Evolutionary conservation across 495 filamentous ascomycete genomes (phyloP).

Genomic region (Xylaria grammica): DNA sequence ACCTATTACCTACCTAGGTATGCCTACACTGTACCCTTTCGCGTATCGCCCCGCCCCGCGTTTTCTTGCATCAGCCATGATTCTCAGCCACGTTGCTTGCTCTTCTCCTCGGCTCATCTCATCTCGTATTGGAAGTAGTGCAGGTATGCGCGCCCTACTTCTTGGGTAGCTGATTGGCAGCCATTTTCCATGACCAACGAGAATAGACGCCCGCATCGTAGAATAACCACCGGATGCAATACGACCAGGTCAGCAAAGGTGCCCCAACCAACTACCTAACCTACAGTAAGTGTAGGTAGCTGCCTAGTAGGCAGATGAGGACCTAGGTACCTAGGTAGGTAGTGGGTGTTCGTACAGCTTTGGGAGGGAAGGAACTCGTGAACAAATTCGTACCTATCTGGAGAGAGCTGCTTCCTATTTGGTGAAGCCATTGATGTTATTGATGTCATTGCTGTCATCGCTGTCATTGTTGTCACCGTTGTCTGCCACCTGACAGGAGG

Average conservation of each 20-base stretch:
- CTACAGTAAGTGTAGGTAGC: not conserved
- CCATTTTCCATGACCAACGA: not conserved
- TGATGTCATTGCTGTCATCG: too few species aligned
- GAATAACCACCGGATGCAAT: slow-evolving; percentile 2
- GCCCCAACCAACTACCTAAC: not conserved
- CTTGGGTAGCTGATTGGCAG: slow-evolving; percentile 17
- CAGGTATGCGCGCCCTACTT: slow-evolving; percentile 15
- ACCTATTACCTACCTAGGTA: not conserved
- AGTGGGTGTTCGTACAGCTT: too few species aligned
- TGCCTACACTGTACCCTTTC: not conserved
- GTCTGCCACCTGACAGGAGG: slow-evolving; percentile 13
- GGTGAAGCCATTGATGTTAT: too few species aligned
- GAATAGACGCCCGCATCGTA: not conserved
- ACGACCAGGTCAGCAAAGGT: not conserved
- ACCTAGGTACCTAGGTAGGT: not conserved
- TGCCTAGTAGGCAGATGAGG: too few species aligned
- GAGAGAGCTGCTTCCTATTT: too few species aligned
- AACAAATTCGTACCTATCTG: too few species aligned
- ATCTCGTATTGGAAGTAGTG: slow-evolving; percentile 22
- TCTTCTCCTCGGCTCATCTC: slow-evolving; percentile 1
- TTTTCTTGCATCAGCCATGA: slow-evolving; percentile 14
- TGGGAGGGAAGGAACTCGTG: too few species aligned
- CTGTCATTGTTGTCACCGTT: not conserved
- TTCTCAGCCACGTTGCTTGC: slow-evolving; percentile 21
- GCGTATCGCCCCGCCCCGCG: slow-evolving; percentile 4